Conservation (phyloP, 768 basidiomycete species). For the Artomyces pyxidatus region DNA sequence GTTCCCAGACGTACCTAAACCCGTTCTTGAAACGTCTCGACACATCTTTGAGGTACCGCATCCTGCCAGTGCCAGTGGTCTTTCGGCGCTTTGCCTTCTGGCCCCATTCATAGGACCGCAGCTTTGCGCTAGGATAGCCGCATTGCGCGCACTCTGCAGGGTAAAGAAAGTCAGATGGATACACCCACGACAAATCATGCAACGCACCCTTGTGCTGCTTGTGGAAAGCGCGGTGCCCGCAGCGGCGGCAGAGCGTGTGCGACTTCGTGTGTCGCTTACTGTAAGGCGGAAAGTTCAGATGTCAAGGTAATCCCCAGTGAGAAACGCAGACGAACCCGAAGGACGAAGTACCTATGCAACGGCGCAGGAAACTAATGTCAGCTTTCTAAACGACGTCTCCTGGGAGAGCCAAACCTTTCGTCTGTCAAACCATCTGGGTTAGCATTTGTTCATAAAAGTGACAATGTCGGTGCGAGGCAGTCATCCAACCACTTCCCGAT, state of each 20-base stretch:
- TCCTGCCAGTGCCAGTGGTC: conserved; percentile 96
- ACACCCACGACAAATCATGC: background rate
- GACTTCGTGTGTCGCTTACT: conserved; percentile 98
- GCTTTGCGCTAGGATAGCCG: conserved; percentile 92
- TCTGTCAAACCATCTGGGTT: conserved; percentile 37
- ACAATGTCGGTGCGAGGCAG: conserved; percentile 6
- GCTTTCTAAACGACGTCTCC: conserved; percentile 1
- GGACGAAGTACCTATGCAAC: conserved; percentile 84
- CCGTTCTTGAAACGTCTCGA: conserved; percentile 98
- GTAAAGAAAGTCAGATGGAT: background rate
- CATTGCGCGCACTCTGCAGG: conserved; percentile 83
- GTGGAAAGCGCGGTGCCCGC: conserved; percentile 94
- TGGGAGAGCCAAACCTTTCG: conserved; percentile 57
- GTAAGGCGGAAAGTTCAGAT: conserved; percentile 13
- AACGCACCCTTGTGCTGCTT: conserved; percentile 93
- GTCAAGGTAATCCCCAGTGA: background rate
- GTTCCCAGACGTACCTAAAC: conserved; percentile 56
- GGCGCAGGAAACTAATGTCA: conserved; percentile 10
- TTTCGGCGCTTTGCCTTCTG: conserved; percentile 99
- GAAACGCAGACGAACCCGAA: conserved; percentile 62
- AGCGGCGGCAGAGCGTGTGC: conserved; percentile 96
- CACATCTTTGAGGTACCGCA: conserved; percentile 89
- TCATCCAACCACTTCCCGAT: conserved; percentile 26
- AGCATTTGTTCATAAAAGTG: conserved; percentile 11
- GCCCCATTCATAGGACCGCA: conserved; percentile 97